phyloP scores from a whole-genome alignment of 2,329 filamentous ascomycete species.

The Exserohilum rostratum region DNA sequence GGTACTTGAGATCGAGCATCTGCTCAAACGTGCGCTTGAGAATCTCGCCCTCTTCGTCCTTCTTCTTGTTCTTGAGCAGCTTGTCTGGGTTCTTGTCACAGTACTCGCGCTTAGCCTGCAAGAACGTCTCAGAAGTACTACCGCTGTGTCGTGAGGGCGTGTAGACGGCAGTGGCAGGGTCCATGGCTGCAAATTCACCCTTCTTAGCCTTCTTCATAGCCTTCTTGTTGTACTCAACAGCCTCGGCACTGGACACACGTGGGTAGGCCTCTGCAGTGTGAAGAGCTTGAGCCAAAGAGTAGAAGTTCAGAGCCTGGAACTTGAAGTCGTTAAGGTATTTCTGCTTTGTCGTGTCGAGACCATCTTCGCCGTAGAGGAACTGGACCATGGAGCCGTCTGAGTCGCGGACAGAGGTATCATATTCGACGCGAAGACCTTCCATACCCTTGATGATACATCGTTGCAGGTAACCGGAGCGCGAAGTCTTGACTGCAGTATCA shows the following conservation, averaged over 20 bases:
- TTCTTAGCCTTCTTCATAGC: constrained; percentile 82
- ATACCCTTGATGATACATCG: constrained; percentile 98
- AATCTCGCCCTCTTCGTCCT: constrained; percentile 56
- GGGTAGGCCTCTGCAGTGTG: constrained; percentile 65
- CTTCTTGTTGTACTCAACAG: constrained; percentile 65
- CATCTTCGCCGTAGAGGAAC: constrained; percentile 96
- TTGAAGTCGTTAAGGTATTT: constrained; percentile 89
- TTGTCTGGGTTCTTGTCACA: constrained; percentile 74
- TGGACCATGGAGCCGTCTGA: constrained; percentile 92
- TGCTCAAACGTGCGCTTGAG: constrained; percentile 74
- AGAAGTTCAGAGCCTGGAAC: constrained; percentile 85
- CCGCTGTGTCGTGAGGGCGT: constrained; percentile 80
- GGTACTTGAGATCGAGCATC: constrained; percentile 88
- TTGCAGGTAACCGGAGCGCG: constrained; percentile 93
- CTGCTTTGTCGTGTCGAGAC: constrained; percentile 90
- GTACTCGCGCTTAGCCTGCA: constrained; percentile 73
- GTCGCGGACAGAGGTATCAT: constrained; percentile 93
- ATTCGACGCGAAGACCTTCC: constrained; percentile 90
- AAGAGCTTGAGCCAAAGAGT: constrained; percentile 78
- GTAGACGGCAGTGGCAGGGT: constrained; percentile 75
- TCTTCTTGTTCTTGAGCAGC: constrained; percentile 66
- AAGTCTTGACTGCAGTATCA: constrained; percentile 98
- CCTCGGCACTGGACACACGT: constrained; percentile 69
- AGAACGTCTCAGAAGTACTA: constrained; percentile 88
- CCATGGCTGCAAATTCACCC: constrained; percentile 69